These are phyloP conservation scores for Penicillium capsulatum DNA, from an alignment of 2,329 filamentous ascomycete species.

Conservation along the genomic window DNA sequence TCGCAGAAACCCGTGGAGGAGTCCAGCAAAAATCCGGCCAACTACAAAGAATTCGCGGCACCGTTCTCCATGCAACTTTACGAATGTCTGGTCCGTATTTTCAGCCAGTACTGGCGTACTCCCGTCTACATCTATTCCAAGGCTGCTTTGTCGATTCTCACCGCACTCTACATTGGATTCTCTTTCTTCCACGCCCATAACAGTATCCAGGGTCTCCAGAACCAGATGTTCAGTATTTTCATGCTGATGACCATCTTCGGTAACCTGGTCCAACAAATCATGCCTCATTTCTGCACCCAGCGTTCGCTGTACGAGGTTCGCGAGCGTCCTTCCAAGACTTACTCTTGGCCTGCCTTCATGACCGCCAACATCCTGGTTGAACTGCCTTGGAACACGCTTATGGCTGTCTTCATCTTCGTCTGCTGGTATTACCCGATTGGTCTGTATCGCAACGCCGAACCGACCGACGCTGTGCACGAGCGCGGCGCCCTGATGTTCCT, in stretches of 20 bases:
- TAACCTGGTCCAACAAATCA: constrained; percentile 50
- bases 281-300: constrained; percentile 57
- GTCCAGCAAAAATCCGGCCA: constrained; percentile 45
- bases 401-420: constrained; percentile 59
- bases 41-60: constrained; percentile 75
- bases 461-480: constrained; percentile 41
- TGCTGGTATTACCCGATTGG: constrained; percentile 65
- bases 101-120: constrained; percentile 88
- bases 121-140: constrained; percentile 89
- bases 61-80: constrained; percentile 64
- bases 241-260: constrained; percentile 79
- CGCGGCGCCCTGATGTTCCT: constrained; percentile 64
- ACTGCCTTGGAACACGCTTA: constrained; percentile 61
- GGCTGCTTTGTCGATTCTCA: constrained; percentile 60
- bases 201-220: constrained; percentile 75
- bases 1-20: constrained; percentile 39
- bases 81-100: constrained; percentile 68
- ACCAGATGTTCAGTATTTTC: constrained; percentile 89
- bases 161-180: constrained; percentile 76
- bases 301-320: constrained; percentile 58
- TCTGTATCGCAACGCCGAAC: constrained; percentile 42
- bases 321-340: constrained; percentile 63
- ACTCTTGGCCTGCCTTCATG: constrained; percentile 71
- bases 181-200: constrained; percentile 73
- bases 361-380: constrained; percentile 68